Base-by-base conservation (phyloP, 805 yeast genomes). In the Metschnikowia lochheadii region DNA sequence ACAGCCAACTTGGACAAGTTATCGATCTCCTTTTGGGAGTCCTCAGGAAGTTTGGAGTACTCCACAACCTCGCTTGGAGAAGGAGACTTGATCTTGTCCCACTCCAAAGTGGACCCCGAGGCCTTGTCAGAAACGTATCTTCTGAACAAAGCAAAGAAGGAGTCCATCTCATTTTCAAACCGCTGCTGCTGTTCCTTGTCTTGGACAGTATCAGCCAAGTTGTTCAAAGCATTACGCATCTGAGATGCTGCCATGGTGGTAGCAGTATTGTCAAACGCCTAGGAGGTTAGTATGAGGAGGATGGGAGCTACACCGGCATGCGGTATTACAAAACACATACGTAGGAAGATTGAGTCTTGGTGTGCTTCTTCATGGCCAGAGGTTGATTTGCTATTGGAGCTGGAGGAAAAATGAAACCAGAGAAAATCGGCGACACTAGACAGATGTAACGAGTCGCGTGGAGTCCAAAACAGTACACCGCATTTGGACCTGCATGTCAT, bases 21-120 rank as follows among this genome's bases (percentile, higher is more conserved):
- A 53, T 72, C 69, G 41, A 69, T 57, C 13, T 70, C 63, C 21
- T 66, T 54, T 7, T 57, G 57, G 6, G 52, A 37, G 5, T 64
- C 64, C 36, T 56, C 56, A 14, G 51, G 50, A 56, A 90, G 77
- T 36, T 76, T 64, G 37, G 71, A 63, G 76, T 88, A 94, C 59
- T 83, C 84, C 50, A 90, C 91, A 55, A 94, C 99, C 74, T 94
- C 97, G 60, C 84, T 89, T 15, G 84, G 81, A 41, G 82, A 75
- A 46, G 99, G 99, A 3, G 97, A 90, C 69, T 87, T 84, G 73
- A 94, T 94, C 70, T 87, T 85, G 52, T 92, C 98, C 99, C 99
- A 94, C 60, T 88, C 91, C 63, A 92, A 75, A 18, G 91, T 79
- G 60, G 78, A 82, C 38, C 91, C 94, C 42, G 88, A 78, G 29